Conservation (phyloP, 202 grass and related monocot genomes). For the Cymbopogon flexuosus region DNA sequence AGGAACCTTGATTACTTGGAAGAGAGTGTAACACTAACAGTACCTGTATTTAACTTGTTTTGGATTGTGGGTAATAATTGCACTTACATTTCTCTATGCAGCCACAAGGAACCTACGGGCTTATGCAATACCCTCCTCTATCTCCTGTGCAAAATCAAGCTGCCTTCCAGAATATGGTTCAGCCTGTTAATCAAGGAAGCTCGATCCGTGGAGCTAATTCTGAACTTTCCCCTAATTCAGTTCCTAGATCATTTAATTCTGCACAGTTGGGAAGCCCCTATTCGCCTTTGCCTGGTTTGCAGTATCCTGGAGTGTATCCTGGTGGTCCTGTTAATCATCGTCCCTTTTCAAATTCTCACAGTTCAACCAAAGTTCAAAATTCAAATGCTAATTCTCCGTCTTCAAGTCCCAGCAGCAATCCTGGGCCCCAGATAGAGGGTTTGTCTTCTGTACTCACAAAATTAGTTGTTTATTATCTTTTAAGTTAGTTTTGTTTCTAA, state of each 20-base stretch:
- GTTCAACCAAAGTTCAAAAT: conserved; percentile 41
- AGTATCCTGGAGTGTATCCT: conserved; percentile 64
- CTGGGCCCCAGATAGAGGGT: conserved; percentile 80
- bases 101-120: conserved; percentile 82
- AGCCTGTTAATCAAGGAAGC: conserved; percentile 72
- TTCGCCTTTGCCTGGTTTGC: conserved; percentile 55
- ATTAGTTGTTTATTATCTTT: background rate
- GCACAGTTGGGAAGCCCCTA: conserved; percentile 76
- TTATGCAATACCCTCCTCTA: conserved; percentile 91
- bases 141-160: conserved; percentile 96
- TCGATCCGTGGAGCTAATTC: conserved; percentile 53
- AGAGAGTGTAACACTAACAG: background rate
- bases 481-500: background rate
- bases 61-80: conserved; percentile 9
- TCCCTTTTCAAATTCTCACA: conserved; percentile 42
- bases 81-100: conserved; percentile 42
- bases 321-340: conserved; percentile 39
- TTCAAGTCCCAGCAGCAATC: conserved; percentile 52
- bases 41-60: background rate
- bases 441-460: conserved; percentile 21
- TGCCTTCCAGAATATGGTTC: conserved; percentile 60
- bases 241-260: conserved; percentile 59
- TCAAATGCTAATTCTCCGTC: conserved; percentile 59
- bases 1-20: too few relatives aligned
- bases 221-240: conserved; percentile 60